Evolutionary conservation across 2,329 filamentous ascomycete genomes (phyloP), one percentile per base, ranked within the genome.

Genomic region (Botrytis pseudocinerea): DNA sequence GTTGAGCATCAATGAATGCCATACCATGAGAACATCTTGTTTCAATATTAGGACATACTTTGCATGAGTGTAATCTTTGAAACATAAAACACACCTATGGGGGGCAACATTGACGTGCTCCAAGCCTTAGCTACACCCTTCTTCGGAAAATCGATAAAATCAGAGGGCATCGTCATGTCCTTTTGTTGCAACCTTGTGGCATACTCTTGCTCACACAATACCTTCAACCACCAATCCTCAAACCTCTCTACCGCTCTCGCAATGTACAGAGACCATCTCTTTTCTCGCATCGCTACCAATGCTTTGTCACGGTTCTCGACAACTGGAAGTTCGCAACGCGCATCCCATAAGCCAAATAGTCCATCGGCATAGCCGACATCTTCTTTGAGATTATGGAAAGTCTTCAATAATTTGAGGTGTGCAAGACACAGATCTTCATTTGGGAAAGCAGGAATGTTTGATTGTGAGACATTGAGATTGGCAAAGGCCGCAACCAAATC

Each of bases 1-100:
- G 77, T 94, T 95, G 4, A 95, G 87, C 88, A 93, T 91, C 78
- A 93, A 92, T 0, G 91, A 84, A 80, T 95, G 93, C 90, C 91
- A 93, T 0, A 95, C 90, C 91, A 95, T 92, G 32, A 94, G 82
- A 0, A 95, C 88, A 82, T 95, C 92, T 85, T 81, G 32, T 40
- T 77, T 60, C 48, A 59, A 63, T 32, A 12, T 70, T 32, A 70
- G 69, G n/a, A 64, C 22, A 9, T n/a, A 20, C 9, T 38, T 46
- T 14, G 42, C 4, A 28, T 51, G 46, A 42, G 42, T 48, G 22
- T 54, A 74, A n/a, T 20, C 10, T 5, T 57, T 57, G 51, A 28
- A 51, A 44, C 10, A 14, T 57, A 57, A 12, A 10, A 54, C 85
- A 79, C 80, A 91, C 89, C 90, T 66, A 91, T 80, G 1, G 90